phyloP scores from a whole-genome alignment of 108 stramenopile species.

The Schizochytrium sp. region DNA sequence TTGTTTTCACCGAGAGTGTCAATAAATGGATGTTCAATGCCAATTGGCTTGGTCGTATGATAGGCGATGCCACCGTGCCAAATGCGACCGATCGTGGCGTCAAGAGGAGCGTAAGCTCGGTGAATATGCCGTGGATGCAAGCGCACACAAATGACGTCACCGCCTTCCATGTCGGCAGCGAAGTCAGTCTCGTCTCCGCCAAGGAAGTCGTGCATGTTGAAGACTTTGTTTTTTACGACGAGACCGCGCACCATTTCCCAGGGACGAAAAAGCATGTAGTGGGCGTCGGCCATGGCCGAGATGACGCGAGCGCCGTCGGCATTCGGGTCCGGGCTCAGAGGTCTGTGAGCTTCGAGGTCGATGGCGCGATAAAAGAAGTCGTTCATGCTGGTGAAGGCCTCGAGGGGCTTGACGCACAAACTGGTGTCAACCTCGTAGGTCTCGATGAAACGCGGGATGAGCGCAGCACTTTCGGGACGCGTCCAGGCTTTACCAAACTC shows the following conservation, averaged over 20 bases:
- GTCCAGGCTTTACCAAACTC: background rate
- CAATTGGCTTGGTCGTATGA: background rate
- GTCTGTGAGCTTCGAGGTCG: background rate
- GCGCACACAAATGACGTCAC: background rate
- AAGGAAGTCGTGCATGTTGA: background rate
- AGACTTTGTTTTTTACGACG: background rate
- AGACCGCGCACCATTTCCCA: background rate
- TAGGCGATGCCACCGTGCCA: background rate
- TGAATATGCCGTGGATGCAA: background rate
- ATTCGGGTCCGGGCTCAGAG: background rate
- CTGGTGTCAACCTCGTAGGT: background rate
- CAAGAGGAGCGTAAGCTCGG: background rate
- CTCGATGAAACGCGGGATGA: slow-evolving; percentile 1
- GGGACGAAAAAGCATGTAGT: background rate
- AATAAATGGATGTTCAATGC: background rate
- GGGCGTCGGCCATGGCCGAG: background rate
- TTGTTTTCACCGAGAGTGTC: background rate
- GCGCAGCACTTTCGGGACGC: background rate
- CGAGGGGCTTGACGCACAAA: background rate
- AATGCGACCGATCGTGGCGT: background rate
- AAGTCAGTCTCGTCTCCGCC: background rate
- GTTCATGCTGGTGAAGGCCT: slow-evolving; percentile 1
- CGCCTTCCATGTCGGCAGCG: slow-evolving; percentile 1
- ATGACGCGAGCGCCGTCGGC: background rate
- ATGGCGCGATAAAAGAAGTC: slow-evolving; percentile 5